phyloP scores from a whole-genome alignment of 129 eudicot species.

The Scalesia atractyloides region DNA sequence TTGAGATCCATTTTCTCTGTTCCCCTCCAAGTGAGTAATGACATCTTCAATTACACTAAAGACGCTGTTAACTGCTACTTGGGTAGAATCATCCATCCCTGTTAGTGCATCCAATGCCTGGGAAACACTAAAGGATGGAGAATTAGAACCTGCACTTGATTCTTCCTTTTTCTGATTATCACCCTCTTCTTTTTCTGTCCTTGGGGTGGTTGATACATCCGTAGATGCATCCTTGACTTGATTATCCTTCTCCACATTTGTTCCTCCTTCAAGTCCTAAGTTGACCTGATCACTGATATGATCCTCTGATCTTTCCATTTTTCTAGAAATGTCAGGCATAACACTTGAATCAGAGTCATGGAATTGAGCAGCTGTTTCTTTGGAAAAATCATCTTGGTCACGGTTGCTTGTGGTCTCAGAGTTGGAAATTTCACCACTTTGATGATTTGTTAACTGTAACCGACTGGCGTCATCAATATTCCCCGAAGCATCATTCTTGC shows the following conservation, averaged over 20 bases:
- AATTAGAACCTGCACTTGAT: slow-evolving; percentile 28
- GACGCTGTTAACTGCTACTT: slow-evolving; percentile 88
- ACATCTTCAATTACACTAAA: slow-evolving; percentile 85
- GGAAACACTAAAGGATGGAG: slow-evolving; percentile 63
- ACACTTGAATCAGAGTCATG: slow-evolving; percentile 35
- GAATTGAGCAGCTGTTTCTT: slow-evolving; percentile 28
- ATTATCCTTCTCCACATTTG: slow-evolving; percentile 26
- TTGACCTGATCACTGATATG: slow-evolving; percentile 31
- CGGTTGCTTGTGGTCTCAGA: slow-evolving; percentile 23
- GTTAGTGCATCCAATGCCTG: slow-evolving; percentile 82
- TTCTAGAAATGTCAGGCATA: slow-evolving; percentile 23
- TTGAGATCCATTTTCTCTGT: slow-evolving; percentile 38
- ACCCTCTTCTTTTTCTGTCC: slow-evolving; percentile 43
- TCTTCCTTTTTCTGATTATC: slow-evolving; percentile 53
- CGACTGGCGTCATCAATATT: slow-evolving; percentile 29
- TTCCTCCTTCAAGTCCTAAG: slow-evolving; percentile 28
- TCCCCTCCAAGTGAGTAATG: slow-evolving; percentile 84
- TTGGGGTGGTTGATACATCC: slow-evolving; percentile 24
- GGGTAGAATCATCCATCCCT: slow-evolving; percentile 97
- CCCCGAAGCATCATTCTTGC: slow-evolving; percentile 39
- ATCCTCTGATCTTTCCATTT: slow-evolving; percentile 38
- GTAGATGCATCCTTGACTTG: slow-evolving; percentile 33
- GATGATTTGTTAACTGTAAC: slow-evolving; percentile 30
- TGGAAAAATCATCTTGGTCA: slow-evolving; percentile 29
- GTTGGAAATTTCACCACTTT: slow-evolving; percentile 37